Base-by-base conservation (phyloP, 768 basidiomycete species). In the Fomitopsis serialis region DNA sequence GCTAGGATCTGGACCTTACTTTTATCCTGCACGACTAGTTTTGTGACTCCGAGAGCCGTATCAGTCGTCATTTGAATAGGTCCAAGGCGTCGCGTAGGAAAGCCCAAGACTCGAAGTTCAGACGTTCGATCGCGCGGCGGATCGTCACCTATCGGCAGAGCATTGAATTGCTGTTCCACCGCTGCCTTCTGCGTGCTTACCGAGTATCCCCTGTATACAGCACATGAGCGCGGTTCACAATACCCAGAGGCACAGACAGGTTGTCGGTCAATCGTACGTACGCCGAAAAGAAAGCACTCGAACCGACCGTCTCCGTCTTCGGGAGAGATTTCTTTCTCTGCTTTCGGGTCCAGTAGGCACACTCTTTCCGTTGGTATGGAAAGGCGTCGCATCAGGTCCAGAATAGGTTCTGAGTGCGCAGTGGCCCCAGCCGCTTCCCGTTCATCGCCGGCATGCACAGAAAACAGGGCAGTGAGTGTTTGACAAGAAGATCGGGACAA, bases 1-100 rank as follows among this genome's bases (percentile, higher is more conserved):
- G 34, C 12, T 13, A 8, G 10, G 2, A 63, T 5, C 5, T 32
- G 29, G 11, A 32, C 11, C 76, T 49, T 56, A 84, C 84, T 70
- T 63, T 82, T 77, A 65, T 94, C 89, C 45, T 84, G 68, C 0
- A 93, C 84, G 15, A 95, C 86, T 3, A 81, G 69, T 64, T 92
- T 94, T 0, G 92, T 92, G 3, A 97, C 96, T 4, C 88, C 92
- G 0, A 98, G 74, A 1, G 96, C 96, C 1, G 96, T 98, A 70
- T 99, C 96, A 0, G 97, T 99, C 29, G 97, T 98, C 97, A 99
- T 99, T 70, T 99, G 97, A 1, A 92, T 75, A 2, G 84, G 73
- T 0, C 93, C 94, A 8, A 99, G 75, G 68, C 89, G 90, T 29
- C 97, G 80, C 6, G 80, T 80, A 1, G 92, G 89, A 67, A 96